Evolutionary conservation across 2,329 filamentous ascomycete species (phyloP).

Genomic region (Celoporthe dispersa): DNA sequence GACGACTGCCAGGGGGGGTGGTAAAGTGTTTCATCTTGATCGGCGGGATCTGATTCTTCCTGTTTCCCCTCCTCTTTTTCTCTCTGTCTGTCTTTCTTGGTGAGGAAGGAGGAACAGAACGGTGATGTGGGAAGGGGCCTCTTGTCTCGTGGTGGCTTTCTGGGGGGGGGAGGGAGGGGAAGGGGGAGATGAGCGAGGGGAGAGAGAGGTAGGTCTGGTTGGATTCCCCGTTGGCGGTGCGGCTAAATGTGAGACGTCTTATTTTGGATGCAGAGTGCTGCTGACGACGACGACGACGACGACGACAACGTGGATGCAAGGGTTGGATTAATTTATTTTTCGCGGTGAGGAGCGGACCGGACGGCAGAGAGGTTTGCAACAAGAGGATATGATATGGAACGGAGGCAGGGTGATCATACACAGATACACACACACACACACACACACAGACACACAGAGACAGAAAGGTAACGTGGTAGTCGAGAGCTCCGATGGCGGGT

Average conservation of each 20-base stretch:
- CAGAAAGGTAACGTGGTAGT: not conserved
- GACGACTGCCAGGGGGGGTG: constrained; percentile 4
- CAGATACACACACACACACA: too few relatives aligned
- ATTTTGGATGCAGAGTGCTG: not conserved
- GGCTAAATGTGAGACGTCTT: not conserved
- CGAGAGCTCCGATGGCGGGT: too few relatives aligned
- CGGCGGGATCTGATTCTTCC: not conserved
- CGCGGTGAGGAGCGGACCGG: not conserved
- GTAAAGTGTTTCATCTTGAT: constrained; percentile 19
- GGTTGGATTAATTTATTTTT: not conserved
- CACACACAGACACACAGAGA: too few relatives aligned
- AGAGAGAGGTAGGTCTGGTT: not conserved
- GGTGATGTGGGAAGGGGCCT: not conserved
- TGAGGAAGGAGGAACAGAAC: too few relatives aligned
- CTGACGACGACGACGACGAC: not conserved
- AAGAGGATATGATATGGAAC: not conserved
- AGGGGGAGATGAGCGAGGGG: not conserved
- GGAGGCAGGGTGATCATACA: not conserved
- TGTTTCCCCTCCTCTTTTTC: not conserved
- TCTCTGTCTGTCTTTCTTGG: not conserved
- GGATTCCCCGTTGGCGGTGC: not conserved
- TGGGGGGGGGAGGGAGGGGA: too few relatives aligned
- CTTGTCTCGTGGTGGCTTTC: too few relatives aligned
- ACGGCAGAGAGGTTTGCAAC: not conserved
- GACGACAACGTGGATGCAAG: too few relatives aligned